Evolutionary conservation across 139 green algal genomes (phyloP).

Genomic region (Cymbomonas tetramitiformis): DNA sequence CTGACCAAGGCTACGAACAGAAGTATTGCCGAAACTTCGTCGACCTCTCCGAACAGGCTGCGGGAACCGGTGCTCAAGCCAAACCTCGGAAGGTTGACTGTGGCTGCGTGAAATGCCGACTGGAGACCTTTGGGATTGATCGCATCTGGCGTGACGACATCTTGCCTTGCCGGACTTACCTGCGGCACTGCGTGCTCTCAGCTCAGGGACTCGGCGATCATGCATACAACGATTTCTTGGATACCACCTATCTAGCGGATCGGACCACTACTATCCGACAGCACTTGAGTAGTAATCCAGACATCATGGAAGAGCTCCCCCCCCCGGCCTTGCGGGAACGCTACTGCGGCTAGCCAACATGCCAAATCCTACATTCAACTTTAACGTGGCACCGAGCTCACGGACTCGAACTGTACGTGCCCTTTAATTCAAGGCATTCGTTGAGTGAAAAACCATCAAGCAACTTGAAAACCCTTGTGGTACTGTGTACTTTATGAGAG

Average conservation of each 20-base stretch:
- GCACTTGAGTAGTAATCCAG: constrained; percentile 45
- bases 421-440: too few species aligned
- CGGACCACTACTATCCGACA: constrained; percentile 49
- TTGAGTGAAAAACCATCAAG: too few species aligned
- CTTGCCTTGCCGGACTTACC: constrained; percentile 51
- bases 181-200: constrained; percentile 75
- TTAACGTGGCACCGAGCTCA: too few species aligned
- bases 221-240: constrained; percentile 58
- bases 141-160: constrained; percentile 23
- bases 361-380: too few species aligned
- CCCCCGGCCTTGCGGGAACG: constrained; percentile 44
- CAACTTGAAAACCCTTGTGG: too few species aligned
- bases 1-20: constrained; percentile 54
- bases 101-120: constrained; percentile 50
- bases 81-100: constrained; percentile 39
- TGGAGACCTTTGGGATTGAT: constrained; percentile 44
- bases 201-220: constrained; percentile 40
- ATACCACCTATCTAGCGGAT: constrained; percentile 67
- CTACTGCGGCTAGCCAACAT: constrained; percentile 82
- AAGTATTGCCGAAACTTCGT: constrained; percentile 49
- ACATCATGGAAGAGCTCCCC: constrained; percentile 66
- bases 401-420: too few species aligned
- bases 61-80: too few species aligned
- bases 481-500: too few species aligned
- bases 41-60: background rate